These are phyloP conservation scores for Tillandsia leiboldiana DNA, from an alignment of 176 grass and related monocot species.

Conservation along the genomic window DNA sequence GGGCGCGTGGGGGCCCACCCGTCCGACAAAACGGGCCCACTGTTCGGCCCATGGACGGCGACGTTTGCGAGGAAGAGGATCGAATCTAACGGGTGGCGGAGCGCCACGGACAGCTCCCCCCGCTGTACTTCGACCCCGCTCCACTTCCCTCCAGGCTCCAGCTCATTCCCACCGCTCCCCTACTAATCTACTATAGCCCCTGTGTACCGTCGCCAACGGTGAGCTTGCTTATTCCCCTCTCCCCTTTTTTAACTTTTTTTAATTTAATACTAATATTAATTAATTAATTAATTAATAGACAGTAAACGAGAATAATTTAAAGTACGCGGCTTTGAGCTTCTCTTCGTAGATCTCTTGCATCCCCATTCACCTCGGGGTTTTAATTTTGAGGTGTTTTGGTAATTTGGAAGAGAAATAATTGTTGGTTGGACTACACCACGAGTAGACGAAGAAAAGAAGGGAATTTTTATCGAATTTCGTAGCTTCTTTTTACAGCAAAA, in stretches of 20 bases:
- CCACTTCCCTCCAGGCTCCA: neutral
- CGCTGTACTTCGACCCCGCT: neutral
- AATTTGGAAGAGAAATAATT: too few species aligned
- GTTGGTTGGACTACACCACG: neutral
- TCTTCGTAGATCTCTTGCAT: neutral
- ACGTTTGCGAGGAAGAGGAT: neutral
- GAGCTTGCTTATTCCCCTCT: neutral
- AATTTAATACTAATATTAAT: too few species aligned
- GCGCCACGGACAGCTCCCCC: constrained; percentile 2
- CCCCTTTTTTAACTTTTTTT: too few species aligned
- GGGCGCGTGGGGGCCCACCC: neutral
- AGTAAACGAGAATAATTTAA: too few species aligned
- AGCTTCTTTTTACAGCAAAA: neutral
- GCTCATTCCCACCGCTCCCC: constrained; percentile 1
- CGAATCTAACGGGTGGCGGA: constrained; percentile 1
- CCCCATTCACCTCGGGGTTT: neutral
- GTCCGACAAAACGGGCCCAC: too few species aligned
- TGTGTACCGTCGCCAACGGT: neutral
- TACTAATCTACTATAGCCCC: neutral
- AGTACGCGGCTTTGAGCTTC: neutral
- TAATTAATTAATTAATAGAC: too few species aligned
- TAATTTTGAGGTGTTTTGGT: too few species aligned
- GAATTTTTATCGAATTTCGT: neutral
- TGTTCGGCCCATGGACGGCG: neutral
- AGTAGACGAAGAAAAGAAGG: neutral